Conservation (phyloP, 2,329 filamentous ascomycete species). For the Colletotrichum siamense region DNA sequence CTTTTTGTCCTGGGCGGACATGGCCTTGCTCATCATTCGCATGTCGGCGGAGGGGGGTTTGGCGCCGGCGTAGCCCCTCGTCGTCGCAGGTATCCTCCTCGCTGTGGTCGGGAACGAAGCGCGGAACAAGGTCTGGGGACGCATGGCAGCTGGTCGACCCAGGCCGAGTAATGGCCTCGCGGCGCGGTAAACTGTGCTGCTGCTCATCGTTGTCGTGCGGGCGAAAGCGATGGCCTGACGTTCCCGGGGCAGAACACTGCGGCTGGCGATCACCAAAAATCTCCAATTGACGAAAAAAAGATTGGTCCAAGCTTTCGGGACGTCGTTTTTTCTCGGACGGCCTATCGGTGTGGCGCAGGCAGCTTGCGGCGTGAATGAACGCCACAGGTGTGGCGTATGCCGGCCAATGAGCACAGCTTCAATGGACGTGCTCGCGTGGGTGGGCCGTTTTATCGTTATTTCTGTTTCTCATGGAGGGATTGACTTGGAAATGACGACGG, state of each 20-base stretch:
- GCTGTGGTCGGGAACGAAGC: background rate
- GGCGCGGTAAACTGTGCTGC: slow-evolving; percentile 4
- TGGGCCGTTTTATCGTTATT: background rate
- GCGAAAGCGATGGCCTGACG: background rate
- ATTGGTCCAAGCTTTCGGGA: slow-evolving; percentile 14
- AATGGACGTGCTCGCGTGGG: background rate
- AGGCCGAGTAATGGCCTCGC: slow-evolving; percentile 17
- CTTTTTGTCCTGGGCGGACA: background rate
- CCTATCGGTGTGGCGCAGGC: background rate
- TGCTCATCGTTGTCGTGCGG: background rate
- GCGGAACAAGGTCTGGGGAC: background rate
- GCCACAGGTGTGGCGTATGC: background rate
- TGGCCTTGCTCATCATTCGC: background rate
- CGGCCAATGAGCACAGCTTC: background rate
- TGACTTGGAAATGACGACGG: background rate
- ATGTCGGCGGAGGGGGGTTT: background rate
- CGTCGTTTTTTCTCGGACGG: background rate
- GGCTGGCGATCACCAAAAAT: background rate
- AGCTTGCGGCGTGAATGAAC: background rate
- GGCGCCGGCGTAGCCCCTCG: background rate
- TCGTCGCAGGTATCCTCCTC: slow-evolving; percentile 6
- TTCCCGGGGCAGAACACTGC: background rate
- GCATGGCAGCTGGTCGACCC: background rate
- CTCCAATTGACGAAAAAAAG: background rate
- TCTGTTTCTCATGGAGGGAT: background rate